Conservation (phyloP, 164 flowering plant genomes). For the Stephania cephalantha region DNA sequence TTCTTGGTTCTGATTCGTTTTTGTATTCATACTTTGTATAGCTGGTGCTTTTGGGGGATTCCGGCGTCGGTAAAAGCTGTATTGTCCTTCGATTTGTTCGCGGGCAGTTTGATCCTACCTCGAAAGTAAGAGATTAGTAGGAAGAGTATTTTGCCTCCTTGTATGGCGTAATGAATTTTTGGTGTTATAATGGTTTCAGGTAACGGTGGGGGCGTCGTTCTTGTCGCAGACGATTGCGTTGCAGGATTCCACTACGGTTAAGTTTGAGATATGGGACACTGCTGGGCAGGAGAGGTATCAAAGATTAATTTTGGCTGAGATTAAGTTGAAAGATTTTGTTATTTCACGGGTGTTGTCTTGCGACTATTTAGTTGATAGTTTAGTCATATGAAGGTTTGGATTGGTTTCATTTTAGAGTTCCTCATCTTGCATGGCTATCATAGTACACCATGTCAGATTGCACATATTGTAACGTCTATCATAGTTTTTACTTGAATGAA, state of each 20-base stretch:
- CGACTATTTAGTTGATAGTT: neutral
- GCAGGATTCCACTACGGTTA: conserved; percentile 96
- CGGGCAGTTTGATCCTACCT: conserved; percentile 98
- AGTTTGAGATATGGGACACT: conserved; percentile 99
- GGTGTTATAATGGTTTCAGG: conserved; percentile 40
- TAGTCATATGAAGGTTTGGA: neutral
- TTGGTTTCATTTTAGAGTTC: neutral
- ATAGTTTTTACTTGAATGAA: neutral
- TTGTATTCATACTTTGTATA: conserved; percentile 22
- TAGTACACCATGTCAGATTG: too few species aligned
- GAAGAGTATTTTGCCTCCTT: neutral
- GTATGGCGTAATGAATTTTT: neutral
- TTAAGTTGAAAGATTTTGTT: neutral
- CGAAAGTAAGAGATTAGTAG: conserved; percentile 59
- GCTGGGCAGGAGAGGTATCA: conserved; percentile 98
- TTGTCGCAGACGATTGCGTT: conserved; percentile 93
- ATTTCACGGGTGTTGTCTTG: neutral
- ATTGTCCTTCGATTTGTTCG: conserved; percentile 99
- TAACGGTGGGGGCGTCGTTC: conserved; percentile 99
- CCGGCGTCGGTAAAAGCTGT: conserved; percentile 99
- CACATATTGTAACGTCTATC: neutral
- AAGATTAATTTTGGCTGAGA: neutral
- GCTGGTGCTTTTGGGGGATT: conserved; percentile 94
- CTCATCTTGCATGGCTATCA: neutral
- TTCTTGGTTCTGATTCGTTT: neutral